phyloP scores from a whole-genome alignment of 2,329 filamentous ascomycete species.

The Orbilia oligospora region DNA sequence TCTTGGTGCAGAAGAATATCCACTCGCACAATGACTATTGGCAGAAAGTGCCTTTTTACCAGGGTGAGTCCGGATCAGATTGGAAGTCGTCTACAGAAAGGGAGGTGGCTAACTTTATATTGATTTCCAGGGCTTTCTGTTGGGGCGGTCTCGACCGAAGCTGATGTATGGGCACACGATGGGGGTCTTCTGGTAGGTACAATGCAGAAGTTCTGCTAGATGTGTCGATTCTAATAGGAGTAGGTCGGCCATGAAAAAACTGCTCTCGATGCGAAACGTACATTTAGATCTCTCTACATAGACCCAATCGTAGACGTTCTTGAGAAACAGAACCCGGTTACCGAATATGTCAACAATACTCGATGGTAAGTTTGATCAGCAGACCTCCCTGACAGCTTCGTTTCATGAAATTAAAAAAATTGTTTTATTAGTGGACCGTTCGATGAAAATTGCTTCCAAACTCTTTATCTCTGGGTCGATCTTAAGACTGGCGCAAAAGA shows the following conservation, averaged over 20 bases:
- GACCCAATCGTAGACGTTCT: conserved; percentile 75
- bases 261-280: conserved; percentile 72
- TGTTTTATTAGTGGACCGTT: conserved; percentile 65
- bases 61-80: conserved; percentile 70
- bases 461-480: conserved; percentile 77
- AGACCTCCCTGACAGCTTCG: background rate
- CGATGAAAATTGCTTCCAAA: conserved; percentile 66
- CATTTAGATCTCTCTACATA: conserved; percentile 76
- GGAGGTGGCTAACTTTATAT: conserved; percentile 4
- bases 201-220: background rate
- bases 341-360: conserved; percentile 66
- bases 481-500: conserved; percentile 74
- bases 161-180: conserved; percentile 77
- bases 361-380: conserved; percentile 56
- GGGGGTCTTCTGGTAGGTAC: conserved; percentile 71
- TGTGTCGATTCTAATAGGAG: conserved; percentile 23
- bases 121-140: conserved; percentile 68
- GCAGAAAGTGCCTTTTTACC: conserved; percentile 75
- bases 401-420: conserved; percentile 17
- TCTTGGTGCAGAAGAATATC: conserved; percentile 68
- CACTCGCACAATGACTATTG: conserved; percentile 79
- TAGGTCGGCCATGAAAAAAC: conserved; percentile 74
- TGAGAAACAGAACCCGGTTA: conserved; percentile 70
- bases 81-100: background rate
- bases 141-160: conserved; percentile 76